phyloP scores from a whole-genome alignment of 352 stramenopile genomes.

The Phytophthora foliorum region DNA sequence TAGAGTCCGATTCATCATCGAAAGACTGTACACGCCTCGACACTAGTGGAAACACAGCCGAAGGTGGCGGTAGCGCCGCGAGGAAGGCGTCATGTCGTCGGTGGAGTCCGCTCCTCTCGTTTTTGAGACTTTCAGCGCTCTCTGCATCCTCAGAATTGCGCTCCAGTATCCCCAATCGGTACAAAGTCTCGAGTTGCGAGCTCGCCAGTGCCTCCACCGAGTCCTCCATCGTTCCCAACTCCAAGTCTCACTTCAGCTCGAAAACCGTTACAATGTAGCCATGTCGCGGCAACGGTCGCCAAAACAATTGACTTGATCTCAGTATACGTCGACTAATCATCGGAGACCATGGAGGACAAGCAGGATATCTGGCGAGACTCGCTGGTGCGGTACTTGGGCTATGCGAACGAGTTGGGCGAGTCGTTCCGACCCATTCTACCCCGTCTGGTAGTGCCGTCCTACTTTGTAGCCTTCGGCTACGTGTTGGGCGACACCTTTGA shows the following conservation, averaged over 20 bases:
- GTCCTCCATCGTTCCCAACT: conserved; percentile 11
- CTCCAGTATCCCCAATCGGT: conserved; percentile 57
- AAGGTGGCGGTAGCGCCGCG: conserved; percentile 33
- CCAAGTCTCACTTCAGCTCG: conserved; percentile 8
- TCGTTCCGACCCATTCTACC: conserved; percentile 86
- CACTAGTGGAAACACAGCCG: conserved; percentile 7
- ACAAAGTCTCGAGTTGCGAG: conserved; percentile 64
- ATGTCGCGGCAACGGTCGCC: conserved; percentile 3
- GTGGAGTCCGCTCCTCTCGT: conserved; percentile 14
- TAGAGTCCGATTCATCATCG: conserved; percentile 7
- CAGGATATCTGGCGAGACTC: conserved; percentile 88
- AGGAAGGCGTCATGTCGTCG: conserved; percentile 31
- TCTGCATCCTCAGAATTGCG: conserved; percentile 36
- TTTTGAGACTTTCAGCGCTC: conserved; percentile 21
- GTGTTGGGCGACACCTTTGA: conserved; percentile 87
- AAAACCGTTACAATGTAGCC: conserved; percentile 29
- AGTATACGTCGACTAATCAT: conserved; percentile 7
- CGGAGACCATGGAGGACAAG: conserved; percentile 16
- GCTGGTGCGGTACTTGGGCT: conserved; percentile 89
- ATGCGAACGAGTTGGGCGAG: conserved; percentile 92
- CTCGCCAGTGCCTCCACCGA: conserved; percentile 47
- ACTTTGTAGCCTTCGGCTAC: conserved; percentile 86
- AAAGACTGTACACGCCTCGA: conserved; percentile 3
- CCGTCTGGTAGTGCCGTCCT: conserved; percentile 75
- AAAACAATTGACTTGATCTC: conserved; percentile 3